Evolutionary conservation across 805 yeast genomes (phyloP), one percentile per base, ranked within the genome.

Genomic region (Candida nemodendra): DNA sequence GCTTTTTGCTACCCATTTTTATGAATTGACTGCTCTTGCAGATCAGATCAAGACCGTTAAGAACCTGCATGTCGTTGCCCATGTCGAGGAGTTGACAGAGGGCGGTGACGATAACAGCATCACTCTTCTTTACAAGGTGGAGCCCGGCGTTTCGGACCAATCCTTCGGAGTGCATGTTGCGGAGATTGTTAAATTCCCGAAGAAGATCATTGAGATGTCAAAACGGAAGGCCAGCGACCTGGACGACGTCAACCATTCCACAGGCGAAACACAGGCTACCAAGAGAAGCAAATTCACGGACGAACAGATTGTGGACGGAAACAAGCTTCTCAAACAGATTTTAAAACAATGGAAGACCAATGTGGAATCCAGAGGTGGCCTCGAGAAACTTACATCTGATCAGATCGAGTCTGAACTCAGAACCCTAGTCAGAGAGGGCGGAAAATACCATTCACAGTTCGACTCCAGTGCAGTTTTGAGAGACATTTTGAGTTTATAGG

Each of bases 91-190:
- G 27, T 44, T 48, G 14, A 52, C 50, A 32, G 46, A 57, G 35
- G 60, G 65, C 24, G 72, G 71, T 14, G 53, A 56, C 9, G 64
- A 69, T 30, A 74, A 74, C 23, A 95, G 88, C 48, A 87, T 93
- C 48, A 89, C 98, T 0, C 69, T 93, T 40, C 68, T 93, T 50
- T 93, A 93, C 65, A 85, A 83, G 54, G 98, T 93, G n/a, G 96
- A 88, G 50, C 85, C 87, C 1, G 99, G 99, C n/a, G 79, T 90
- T 34, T 82, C 95, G 2, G 96, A 88, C 61, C 93, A 90, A 61
- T 89, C 97, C 0, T 93, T 93, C 65, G 99, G 99, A 63, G 90
- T 93, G 32, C 95, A 93, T 59, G 99, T 93, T 31, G 98, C 98
- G 0, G 97, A 93, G 62, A 80, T 91, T 21, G 98, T 91, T 14